Percentiles rank a stretch among this genome's conserved stretches.
phyloP scores from a whole-genome alignment of 2,329 filamentous ascomycete genomes.

The Thermochaetoides dissita region DNA sequence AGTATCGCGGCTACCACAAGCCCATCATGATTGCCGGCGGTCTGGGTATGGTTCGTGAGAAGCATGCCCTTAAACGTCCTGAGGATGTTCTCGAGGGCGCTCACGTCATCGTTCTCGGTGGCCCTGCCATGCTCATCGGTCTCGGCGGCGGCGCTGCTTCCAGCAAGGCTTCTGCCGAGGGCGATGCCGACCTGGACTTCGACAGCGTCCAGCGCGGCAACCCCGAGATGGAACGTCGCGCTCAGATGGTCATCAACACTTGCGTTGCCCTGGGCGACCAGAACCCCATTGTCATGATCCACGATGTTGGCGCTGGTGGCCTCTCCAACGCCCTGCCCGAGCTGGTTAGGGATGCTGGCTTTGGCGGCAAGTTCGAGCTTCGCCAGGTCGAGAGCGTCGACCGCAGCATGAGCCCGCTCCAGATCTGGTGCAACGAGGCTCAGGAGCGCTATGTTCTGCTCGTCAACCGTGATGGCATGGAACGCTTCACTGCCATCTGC shows the following conservation, averaged over 20 bases:
- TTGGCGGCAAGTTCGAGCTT: conserved; percentile 86
- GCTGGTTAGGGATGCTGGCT: conserved; percentile 79
- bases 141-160: conserved; percentile 91
- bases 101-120: conserved; percentile 82
- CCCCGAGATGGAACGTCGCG: conserved; percentile 86
- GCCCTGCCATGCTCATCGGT: conserved; percentile 94
- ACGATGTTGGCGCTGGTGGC: conserved; percentile 92
- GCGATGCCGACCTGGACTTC: conserved; percentile 85
- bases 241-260: conserved; percentile 95
- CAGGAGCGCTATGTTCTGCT: conserved; percentile 93
- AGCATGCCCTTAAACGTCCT: conserved; percentile 77
- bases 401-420: conserved; percentile 80
- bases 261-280: conserved; percentile 71
- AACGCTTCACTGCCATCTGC: conserved; percentile 56
- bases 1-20: conserved; percentile 89
- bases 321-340: conserved; percentile 64
- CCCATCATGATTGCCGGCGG: conserved; percentile 97
- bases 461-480: conserved; percentile 66
- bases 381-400: conserved; percentile 86
- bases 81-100: conserved; percentile 72
- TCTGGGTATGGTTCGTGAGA: conserved; percentile 78
- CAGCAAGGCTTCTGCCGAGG: conserved; percentile 75
- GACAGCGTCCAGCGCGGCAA: conserved; percentile 95
- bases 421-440: conserved; percentile 96
- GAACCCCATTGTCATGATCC: conserved; percentile 91